Evolutionary conservation across 1,284 basidiomycete genomes (phyloP).

Genomic region (Apiotrichum akiyoshidainum): DNA sequence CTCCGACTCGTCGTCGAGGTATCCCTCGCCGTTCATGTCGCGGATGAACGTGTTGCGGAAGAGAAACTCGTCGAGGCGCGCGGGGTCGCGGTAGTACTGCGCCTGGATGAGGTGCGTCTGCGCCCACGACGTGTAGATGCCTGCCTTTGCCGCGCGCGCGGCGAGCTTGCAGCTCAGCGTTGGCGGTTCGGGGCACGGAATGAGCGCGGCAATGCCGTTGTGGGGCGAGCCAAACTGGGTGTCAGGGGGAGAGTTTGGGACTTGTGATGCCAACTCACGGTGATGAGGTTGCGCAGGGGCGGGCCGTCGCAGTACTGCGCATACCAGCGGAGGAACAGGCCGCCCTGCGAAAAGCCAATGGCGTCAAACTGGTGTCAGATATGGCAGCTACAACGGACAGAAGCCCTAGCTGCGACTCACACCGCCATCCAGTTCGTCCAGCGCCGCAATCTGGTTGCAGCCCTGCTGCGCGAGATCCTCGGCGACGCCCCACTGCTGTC

Average conservation of each 20-base stretch:
- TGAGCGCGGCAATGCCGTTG: slow-evolving; percentile 47
- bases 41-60: slow-evolving; percentile 57
- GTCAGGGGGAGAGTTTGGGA: no score
- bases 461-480: slow-evolving; percentile 27
- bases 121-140: slow-evolving; percentile 78
- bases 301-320: slow-evolving; percentile 79
- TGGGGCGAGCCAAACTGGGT: slow-evolving; percentile 53
- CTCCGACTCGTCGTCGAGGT: slow-evolving; percentile 11
- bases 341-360: slow-evolving; percentile 90
- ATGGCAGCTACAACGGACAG: not conserved
- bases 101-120: slow-evolving; percentile 82
- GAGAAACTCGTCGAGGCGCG: slow-evolving; percentile 68
- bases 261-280: slow-evolving; percentile 52
- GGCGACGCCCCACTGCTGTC: slow-evolving; percentile 40
- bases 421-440: slow-evolving; percentile 13
- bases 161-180: slow-evolving; percentile 66
- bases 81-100: slow-evolving; percentile 88
- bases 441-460: slow-evolving; percentile 10
- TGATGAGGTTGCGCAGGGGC: slow-evolving; percentile 78
- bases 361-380: slow-evolving; percentile 63
- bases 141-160: slow-evolving; percentile 65
- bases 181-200: slow-evolving; percentile 49
- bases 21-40: slow-evolving; percentile 44
- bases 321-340: slow-evolving; percentile 87
- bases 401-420: slow-evolving; percentile 2